phyloP scores from a whole-genome alignment of 75 land plant genomes.

The Cunninghamia lanceolata region DNA sequence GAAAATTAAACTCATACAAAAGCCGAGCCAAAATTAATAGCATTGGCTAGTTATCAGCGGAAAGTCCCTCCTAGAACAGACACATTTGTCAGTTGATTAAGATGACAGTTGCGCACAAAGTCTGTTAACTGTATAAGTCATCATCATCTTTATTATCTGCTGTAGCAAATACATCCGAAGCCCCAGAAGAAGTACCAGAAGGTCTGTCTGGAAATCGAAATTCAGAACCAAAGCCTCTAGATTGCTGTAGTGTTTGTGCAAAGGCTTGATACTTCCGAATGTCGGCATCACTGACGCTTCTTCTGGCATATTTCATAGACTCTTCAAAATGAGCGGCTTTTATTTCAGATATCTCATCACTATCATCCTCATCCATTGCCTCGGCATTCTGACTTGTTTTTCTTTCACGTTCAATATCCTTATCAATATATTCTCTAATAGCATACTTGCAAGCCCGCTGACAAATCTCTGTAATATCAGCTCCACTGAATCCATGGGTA shows the following conservation, averaged over 20 bases:
- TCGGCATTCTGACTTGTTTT: slow-evolving; percentile 41
- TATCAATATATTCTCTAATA: slow-evolving; percentile 59
- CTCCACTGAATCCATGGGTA: too few relatives aligned
- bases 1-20: background rate
- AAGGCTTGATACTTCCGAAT: too few relatives aligned
- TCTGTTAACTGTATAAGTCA: slow-evolving; percentile 42
- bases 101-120: too few relatives aligned
- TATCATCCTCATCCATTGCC: too few relatives aligned
- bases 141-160: slow-evolving; percentile 35
- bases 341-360: slow-evolving; percentile 46
- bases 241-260: too few relatives aligned
- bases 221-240: too few relatives aligned
- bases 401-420: slow-evolving; percentile 51
- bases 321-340: slow-evolving; percentile 53
- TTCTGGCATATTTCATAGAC: too few relatives aligned
- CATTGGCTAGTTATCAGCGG: background rate
- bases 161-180: slow-evolving; percentile 16
- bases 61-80: slow-evolving; percentile 18
- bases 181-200: slow-evolving; percentile 6
- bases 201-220: too few relatives aligned
- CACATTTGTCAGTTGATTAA: too few relatives aligned
- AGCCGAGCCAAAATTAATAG: background rate
- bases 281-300: too few relatives aligned
- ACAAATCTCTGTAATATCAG: too few relatives aligned
- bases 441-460: too few relatives aligned